Evolutionary conservation across 2,329 filamentous ascomycete genomes (phyloP), one percentile per base, ranked within the genome.

Genomic region (Arachnomyces sp.): DNA sequence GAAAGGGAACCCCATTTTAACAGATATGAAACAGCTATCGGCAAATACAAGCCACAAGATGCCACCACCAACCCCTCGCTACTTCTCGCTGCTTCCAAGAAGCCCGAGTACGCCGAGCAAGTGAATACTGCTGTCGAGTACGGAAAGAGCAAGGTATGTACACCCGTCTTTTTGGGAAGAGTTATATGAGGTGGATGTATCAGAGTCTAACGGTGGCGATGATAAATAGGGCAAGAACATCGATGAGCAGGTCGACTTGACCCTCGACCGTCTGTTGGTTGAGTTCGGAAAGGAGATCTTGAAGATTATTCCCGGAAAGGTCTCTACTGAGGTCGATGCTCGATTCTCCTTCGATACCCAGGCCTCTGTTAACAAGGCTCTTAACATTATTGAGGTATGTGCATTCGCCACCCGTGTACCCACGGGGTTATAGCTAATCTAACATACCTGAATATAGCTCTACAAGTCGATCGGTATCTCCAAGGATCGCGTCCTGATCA

Each of bases 41-140:
- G 77, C 76, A 95, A 96, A 77, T 98, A 98, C 82, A 94, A 95
- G 82, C 92, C 92, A 52, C 89, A 98, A 78, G 92, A 98, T 86
- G 92, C 92, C 63, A 98, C 92, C 68, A 98, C 92, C 75, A 98
- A 98, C 82, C 92, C 92, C 45, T 96, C 92, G 50, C 78, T 98
- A 66, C 96, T 98, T 71, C 84, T 98, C 65, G 90, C 89, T 54
- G 92, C 92, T 51, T 89, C 92, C 65, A 96, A 98, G 80, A 96
- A 96, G 81, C 63, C 86, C 65, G 89, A 95, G 71, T 96, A 96
- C 69, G 87, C 86, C 61, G 82, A 83, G 68, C 74, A 96, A 63
- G 93, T 95, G 57, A 89, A 96, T 62, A 71, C 74, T 42, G 88
- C 90, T 56, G 75, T 95, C 54, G 76, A 74, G 51, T 89, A 87